phyloP scores from a whole-genome alignment of 164 flowering plant genomes.

The Protea cynaroides region DNA sequence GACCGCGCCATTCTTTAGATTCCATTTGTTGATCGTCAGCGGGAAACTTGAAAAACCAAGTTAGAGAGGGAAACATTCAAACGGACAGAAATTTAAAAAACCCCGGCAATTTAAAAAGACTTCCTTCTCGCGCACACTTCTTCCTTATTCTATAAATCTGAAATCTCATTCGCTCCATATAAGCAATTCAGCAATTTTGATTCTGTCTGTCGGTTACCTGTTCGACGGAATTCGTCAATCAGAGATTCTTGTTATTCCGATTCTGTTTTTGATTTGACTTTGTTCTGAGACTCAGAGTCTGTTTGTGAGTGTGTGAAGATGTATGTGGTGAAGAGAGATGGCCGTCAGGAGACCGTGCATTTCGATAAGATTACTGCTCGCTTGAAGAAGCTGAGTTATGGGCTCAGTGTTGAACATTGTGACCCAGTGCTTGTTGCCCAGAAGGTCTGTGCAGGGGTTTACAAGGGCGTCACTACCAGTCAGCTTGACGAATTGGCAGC shows the following conservation, averaged over 20 bases:
- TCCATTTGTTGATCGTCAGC: background rate
- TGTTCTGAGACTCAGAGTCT: background rate
- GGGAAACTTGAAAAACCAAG: background rate
- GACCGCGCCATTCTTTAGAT: no score
- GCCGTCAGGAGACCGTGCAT: conserved; percentile 89
- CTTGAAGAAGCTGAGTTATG: conserved; percentile 96
- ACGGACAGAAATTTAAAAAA: background rate
- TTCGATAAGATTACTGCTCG: conserved; percentile 97
- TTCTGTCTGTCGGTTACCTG: background rate
- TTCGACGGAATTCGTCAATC: background rate
- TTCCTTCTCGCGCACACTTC: background rate
- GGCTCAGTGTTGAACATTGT: conserved; percentile 83
- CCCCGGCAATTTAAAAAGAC: background rate
- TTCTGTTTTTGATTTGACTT: no score
- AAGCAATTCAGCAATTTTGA: background rate
- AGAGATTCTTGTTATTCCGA: background rate
- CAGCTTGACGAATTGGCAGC: conserved; percentile 97
- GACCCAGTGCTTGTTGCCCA: conserved; percentile 93
- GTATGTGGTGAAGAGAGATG: conserved; percentile 97
- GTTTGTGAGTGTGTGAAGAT: conserved; percentile 23
- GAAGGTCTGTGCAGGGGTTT: conserved; percentile 98
- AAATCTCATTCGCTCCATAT: background rate
- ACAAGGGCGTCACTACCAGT: conserved; percentile 94
- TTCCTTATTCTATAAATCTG: background rate
- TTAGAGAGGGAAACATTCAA: background rate